A percentile compares a stretch with the other conserved stretches of the same genome.
Conservation (phyloP, 768 basidiomycete genomes). For the Grammothele lineata region DNA sequence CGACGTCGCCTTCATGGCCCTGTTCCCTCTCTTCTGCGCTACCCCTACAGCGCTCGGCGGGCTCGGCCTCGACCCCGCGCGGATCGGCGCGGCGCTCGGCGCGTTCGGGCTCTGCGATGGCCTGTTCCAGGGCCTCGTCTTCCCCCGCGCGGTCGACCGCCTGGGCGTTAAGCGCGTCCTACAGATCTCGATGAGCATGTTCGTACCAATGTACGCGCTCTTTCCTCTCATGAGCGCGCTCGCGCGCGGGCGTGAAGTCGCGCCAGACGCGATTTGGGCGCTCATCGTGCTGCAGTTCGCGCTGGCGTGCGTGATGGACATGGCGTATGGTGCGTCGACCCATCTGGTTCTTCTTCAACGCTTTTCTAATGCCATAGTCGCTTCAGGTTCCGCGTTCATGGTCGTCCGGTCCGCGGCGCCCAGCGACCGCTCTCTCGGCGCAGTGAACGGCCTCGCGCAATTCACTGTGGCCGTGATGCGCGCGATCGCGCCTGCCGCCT, state of each 20-base stretch:
- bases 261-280: conserved; percentile 20
- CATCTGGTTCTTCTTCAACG: no score
- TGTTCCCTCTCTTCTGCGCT: conserved; percentile 36
- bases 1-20: conserved; percentile 33
- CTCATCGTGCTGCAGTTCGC: conserved; percentile 23
- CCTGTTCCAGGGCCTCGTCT: conserved; percentile 34
- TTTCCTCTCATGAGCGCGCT: conserved; percentile 27
- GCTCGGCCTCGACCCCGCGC: conserved; percentile 30
- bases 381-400: conserved; percentile 26
- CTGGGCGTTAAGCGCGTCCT: conserved; percentile 33
- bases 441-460: conserved; percentile 54
- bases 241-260: conserved; percentile 18
- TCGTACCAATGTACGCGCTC: conserved; percentile 22
- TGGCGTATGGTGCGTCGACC: conserved; percentile 21
- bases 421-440: conserved; percentile 38
- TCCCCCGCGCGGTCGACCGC: conserved; percentile 31
- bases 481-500: conserved; percentile 47
- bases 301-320: conserved; percentile 22
- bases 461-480: conserved; percentile 44
- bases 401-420: conserved; percentile 27
- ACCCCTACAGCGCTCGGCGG: conserved; percentile 37
- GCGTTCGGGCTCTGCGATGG: conserved; percentile 32
- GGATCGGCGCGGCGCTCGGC: conserved; percentile 34
- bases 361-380: no score
- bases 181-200: conserved; percentile 23